Conservation (phyloP, 2,329 filamentous ascomycete species). For the Talaromyces sp. region DNA sequence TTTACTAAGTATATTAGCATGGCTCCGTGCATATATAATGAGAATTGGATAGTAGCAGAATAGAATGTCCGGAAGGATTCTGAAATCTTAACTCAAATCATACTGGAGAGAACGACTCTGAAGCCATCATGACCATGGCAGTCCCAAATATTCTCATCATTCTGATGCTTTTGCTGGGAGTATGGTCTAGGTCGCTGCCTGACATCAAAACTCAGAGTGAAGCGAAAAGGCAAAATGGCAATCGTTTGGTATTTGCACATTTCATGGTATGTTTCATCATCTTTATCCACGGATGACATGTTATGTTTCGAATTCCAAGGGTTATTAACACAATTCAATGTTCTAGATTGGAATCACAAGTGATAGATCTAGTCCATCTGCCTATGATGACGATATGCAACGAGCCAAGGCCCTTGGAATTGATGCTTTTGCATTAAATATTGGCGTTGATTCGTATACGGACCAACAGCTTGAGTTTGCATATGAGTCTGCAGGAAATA, state of each 20-base stretch:
- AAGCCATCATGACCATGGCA: not conserved
- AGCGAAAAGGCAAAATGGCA: constrained; percentile 1
- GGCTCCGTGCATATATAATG: not conserved
- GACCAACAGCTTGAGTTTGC: constrained; percentile 53
- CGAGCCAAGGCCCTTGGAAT: constrained; percentile 48
- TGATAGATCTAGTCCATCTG: constrained; percentile 45
- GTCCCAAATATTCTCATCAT: not conserved
- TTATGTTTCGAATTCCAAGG: no score
- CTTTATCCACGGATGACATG: not conserved
- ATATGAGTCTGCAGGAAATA: constrained; percentile 51
- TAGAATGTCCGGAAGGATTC: not conserved
- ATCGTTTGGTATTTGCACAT: constrained; percentile 45
- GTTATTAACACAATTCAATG: no score
- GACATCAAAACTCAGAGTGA: not conserved
- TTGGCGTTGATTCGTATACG: constrained; percentile 48
- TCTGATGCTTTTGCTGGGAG: not conserved
- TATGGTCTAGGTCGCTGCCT: constrained; percentile 6
- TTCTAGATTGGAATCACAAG: constrained; percentile 53
- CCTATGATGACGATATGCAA: constrained; percentile 54
- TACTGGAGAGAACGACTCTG: not conserved
- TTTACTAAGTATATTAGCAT: not conserved
- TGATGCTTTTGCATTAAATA: constrained; percentile 56
- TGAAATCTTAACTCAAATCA: no score
- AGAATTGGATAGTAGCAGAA: not conserved
- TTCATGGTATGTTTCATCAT: constrained; percentile 39